Evolutionary conservation across 106 monocot species (phyloP).

Genomic region (Dendrobium chrysotoxum): DNA sequence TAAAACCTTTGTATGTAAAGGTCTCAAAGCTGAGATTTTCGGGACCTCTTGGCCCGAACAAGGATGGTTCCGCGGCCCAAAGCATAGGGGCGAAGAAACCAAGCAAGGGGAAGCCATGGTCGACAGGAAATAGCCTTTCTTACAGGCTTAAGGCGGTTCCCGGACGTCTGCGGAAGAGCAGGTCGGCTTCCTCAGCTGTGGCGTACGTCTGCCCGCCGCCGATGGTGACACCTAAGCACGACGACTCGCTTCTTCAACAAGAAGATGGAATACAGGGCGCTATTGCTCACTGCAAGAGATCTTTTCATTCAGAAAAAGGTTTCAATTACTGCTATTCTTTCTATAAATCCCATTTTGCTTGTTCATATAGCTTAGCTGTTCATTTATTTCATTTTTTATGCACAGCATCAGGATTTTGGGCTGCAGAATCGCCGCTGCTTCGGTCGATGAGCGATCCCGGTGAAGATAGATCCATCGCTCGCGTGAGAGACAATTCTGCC

Average conservation of each 20-base stretch:
- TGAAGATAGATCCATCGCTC: neutral
- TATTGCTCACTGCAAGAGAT: conserved; percentile 28
- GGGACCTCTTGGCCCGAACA: neutral
- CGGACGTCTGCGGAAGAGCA: conserved; percentile 16
- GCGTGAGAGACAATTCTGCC: neutral
- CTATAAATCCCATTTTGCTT: neutral
- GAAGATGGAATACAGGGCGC: conserved; percentile 30
- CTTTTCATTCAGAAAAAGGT: conserved; percentile 19
- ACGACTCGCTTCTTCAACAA: conserved; percentile 16
- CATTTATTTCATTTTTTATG: neutral
- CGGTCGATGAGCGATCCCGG: conserved; percentile 21
- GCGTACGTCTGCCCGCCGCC: conserved; percentile 7
- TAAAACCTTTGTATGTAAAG: conserved; percentile 36
- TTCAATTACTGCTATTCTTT: no score
- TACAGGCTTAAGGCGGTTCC: conserved; percentile 12
- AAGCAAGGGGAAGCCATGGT: neutral
- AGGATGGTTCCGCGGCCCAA: neutral
- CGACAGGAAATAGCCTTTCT: neutral
- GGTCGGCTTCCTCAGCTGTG: conserved; percentile 13
- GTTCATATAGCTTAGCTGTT: neutral
- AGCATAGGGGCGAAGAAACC: neutral
- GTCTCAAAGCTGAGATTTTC: conserved; percentile 23
- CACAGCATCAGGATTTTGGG: neutral
- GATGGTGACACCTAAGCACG: neutral
- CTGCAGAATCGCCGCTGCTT: conserved; percentile 17